A percentile compares a stretch with the other conserved stretches of the same genome.
Evolutionary conservation across 2,329 filamentous ascomycete species (phyloP).

Genomic region (Ophiostoma quercus): DNA sequence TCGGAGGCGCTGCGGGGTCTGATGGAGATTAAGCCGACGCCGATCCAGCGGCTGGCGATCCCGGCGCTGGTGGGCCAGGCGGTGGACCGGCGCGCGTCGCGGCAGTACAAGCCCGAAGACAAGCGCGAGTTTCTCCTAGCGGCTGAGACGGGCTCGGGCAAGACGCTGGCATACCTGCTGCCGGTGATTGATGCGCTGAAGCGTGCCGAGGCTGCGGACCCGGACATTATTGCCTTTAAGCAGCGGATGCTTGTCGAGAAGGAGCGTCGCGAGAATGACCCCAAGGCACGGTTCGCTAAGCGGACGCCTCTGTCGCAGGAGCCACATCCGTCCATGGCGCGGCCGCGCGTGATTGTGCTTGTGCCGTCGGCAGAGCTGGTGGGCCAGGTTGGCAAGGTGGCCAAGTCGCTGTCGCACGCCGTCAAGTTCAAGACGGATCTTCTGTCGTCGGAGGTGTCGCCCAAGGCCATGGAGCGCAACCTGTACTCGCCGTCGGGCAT

Average conservation of each 20-base stretch:
- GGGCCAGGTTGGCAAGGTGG: conserved; percentile 72
- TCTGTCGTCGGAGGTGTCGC: conserved; percentile 71
- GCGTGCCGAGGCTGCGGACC: conserved; percentile 59
- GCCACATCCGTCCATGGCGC: conserved; percentile 66
- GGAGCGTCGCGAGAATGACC: conserved; percentile 51
- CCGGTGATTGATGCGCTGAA: conserved; percentile 84
- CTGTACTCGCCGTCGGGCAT: conserved; percentile 77
- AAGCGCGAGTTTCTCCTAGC: conserved; percentile 68
- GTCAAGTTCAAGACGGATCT: conserved; percentile 81
- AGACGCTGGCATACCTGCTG: conserved; percentile 87
- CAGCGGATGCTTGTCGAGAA: conserved; percentile 51
- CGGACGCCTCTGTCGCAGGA: conserved; percentile 42
- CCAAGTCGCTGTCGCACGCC: conserved; percentile 76
- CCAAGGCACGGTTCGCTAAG: conserved; percentile 29
- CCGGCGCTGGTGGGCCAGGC: conserved; percentile 66
- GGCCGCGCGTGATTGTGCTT: conserved; percentile 78
- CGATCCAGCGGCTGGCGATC: conserved; percentile 84
- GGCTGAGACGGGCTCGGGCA: conserved; percentile 94
- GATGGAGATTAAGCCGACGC: conserved; percentile 72
- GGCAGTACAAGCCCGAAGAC: conserved; percentile 9
- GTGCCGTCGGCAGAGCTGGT: conserved; percentile 92
- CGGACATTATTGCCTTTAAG: conserved; percentile 53
- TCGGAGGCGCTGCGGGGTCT: conserved; percentile 71
- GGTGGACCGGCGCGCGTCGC: conserved; percentile 28
- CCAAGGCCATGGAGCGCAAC: conserved; percentile 74